phyloP scores from a whole-genome alignment of 1,139 yeast genomes.

The Zygoascus hellenicus region DNA sequence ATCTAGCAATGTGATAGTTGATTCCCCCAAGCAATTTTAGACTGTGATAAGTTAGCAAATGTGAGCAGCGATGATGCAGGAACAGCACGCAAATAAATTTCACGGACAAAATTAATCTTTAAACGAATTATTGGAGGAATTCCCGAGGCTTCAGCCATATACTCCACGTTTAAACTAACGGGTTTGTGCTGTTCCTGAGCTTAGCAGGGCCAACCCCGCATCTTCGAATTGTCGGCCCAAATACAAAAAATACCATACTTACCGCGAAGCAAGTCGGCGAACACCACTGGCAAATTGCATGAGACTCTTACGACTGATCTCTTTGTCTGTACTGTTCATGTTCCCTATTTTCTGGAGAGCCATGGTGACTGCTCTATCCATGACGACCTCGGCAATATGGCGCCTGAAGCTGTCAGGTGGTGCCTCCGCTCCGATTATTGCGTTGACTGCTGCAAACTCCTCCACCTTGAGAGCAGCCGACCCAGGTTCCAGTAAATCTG shows the following conservation, averaged over 20 bases:
- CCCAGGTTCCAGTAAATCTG: neutral
- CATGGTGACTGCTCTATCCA: constrained; percentile 4
- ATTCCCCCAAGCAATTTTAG: constrained; percentile 18
- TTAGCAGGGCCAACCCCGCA: no score
- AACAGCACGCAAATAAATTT: no score
- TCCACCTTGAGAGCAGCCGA: neutral
- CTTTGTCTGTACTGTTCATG: neutral
- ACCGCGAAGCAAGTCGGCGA: neutral
- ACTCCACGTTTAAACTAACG: no score
- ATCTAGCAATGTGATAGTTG: constrained; percentile 23
- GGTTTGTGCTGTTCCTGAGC: no score
- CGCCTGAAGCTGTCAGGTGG: neutral
- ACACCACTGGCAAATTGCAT: constrained; percentile 4
- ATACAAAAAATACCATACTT: neutral
- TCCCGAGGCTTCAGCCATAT: no score
- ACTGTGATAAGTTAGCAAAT: constrained; percentile 3
- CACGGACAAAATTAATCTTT: no score
- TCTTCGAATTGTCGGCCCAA: no score
- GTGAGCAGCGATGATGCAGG: neutral
- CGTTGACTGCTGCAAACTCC: neutral
- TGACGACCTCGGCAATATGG: constrained; percentile 8
- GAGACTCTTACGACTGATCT: neutral
- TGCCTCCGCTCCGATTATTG: neutral
- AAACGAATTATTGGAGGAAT: no score
- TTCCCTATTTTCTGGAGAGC: constrained; percentile 6